Base-by-base conservation (phyloP, 495 filamentous ascomycete genomes). In the Halenospora varia region DNA sequence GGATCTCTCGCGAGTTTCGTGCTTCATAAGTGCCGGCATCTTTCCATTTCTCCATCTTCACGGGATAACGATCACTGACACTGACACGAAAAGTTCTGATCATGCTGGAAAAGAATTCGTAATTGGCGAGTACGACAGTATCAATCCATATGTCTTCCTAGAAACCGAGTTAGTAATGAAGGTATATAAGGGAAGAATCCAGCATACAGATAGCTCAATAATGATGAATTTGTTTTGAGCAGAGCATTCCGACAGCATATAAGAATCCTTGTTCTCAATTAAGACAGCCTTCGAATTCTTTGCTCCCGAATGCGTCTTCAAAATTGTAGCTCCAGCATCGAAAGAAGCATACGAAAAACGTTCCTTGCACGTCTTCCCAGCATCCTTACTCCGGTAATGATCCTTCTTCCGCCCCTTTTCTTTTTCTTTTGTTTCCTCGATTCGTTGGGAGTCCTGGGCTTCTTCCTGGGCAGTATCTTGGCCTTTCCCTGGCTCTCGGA, bases 31-130 rank as follows among this genome's bases (percentile, higher is more conserved):
- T 88, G 1, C 91, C 94, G 29, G 97, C 70, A 40, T 90, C 85
- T 57, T 87, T 89, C 94, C 94, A 98, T 62, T 92, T 91, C 45
- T 95, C 92, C 47, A 83, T 67, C 69, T 96, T 96, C 25, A 93
- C 88, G 2, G 94, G 94, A 69, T 97, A 97, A 29, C 89, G 83
- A 71, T 97, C 94, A 26, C 91, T 90, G 20, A 96, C 92, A 66
- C 88, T 91, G 52, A 97, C 84, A 18, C 88, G 79, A 69, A 98
- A 96, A 19, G 83, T 88, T 53, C 90, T 87, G 65, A 97, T 90
- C 78, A 96, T 97, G 59, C 89, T 95, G 51, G 90, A 96, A 74
- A 98, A 98, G 76, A 98, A 98, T 71, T 96, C 94, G 69, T 93
- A 98, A 70, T 97, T 98, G 42, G 94, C 93, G 18, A 98, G 80